These are phyloP conservation scores for Penicillium desertorum DNA, from an alignment of 495 filamentous ascomycete genomes.

Conservation along the genomic window DNA sequence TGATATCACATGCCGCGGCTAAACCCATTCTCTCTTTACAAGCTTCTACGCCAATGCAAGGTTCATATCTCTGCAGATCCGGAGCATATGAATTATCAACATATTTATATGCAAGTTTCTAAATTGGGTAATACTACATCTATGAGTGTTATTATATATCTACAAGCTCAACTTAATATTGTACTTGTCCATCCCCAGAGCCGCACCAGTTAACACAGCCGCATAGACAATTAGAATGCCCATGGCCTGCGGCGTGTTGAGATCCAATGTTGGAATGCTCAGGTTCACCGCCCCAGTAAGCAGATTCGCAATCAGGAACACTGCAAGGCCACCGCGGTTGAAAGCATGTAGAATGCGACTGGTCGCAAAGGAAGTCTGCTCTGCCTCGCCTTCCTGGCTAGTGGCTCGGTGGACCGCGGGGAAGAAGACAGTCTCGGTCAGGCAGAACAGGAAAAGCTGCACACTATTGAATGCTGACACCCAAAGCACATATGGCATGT, in stretches of 20 bases:
- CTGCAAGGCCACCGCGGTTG: conserved; percentile 81
- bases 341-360: conserved; percentile 76
- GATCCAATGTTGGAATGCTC: conserved; percentile 74
- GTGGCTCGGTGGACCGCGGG: conserved; percentile 61
- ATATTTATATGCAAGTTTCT: too few relatives aligned
- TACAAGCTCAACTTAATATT: conserved; percentile 72
- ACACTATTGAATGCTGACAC: conserved; percentile 80
- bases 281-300: conserved; percentile 88
- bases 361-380: conserved; percentile 67
- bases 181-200: conserved; percentile 66
- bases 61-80: neutral
- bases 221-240: conserved; percentile 72
- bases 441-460: conserved; percentile 74
- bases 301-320: conserved; percentile 88
- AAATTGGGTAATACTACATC: conserved; percentile 10
- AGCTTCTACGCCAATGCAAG: neutral
- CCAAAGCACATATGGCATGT: conserved; percentile 93
- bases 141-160: conserved; percentile 7
- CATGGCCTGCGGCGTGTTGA: conserved; percentile 62
- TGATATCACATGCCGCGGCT: conserved; percentile 24
- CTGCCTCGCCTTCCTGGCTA: conserved; percentile 44
- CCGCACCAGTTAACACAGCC: conserved; percentile 60
- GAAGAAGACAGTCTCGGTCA: conserved; percentile 75
- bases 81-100: neutral
- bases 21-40: neutral